Base-by-base conservation (phyloP, 176 grass and related monocot species). In the Hsuehochloa calcarea region DNA sequence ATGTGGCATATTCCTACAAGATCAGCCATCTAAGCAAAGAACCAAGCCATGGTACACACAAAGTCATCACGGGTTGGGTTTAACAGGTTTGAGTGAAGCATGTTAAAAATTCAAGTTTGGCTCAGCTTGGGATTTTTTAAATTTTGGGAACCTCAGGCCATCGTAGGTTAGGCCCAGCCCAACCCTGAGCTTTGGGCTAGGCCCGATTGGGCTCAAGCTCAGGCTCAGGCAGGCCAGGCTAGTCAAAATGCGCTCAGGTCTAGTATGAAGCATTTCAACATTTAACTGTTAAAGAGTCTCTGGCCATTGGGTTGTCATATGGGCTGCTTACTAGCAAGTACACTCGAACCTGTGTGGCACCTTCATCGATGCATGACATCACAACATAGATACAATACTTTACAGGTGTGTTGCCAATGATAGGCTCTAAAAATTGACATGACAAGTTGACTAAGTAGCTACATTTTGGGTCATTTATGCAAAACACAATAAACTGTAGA, bases 151-250 rank as follows among this genome's bases (percentile, higher is more conserved):
- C 29, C n/a, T 68, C 63, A 80, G 29, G 20, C 47, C 27, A 47
- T 26, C 46, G 25, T 49, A 15, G 31, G 78, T 38, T 80, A 68
- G 45, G 27, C 46, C 13, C 31, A 68, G 31, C 20, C 45, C 35
- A 69, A 81, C 31, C 79, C 46, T 69, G 13, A 69, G 16, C 65
- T 69, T 81, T 69, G 79, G 79, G 79, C 22, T 54, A 69, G 45
- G 46, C 13, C 34, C 22, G 27, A 37, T 46, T 26, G 56, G 22
- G 22, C 56, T 59, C 25, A 64, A 13, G 9, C 46, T 69, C 63
- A 54, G 34, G 20, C 39, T 64, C 61, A 64, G 25, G 27, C 26
- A 64, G 25, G 27, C 12, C 5, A 0, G 61, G 61, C 61, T 64
- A 2, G 61, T 27, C 61, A 31, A 31, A 61, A 64, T 6, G 5